Base-by-base conservation (phyloP, 1,284 basidiomycete genomes). In the Trichosporon asahii region DNA sequence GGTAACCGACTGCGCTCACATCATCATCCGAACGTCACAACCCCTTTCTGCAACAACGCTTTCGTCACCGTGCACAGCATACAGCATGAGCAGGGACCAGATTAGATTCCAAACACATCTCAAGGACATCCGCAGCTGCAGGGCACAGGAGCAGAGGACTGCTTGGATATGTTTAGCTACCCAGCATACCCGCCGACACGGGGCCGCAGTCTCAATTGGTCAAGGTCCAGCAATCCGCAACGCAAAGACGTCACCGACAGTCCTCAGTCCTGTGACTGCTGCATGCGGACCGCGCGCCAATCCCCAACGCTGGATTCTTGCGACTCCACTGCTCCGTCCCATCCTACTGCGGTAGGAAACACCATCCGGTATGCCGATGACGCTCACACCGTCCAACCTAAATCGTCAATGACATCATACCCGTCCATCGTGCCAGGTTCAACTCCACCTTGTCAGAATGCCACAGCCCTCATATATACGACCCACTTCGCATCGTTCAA, bases 321-420 rank as follows among this genome's bases (percentile, higher is more conserved):
- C 11, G 27, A n/a, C 57, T 61, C 27, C 57, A 61, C 27, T 25
- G 18, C 29, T 61, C 27, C 18, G 18, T n/a, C 57, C 25, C 57
- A 33, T 61, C 15, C 27, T n/a, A 11, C 27, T 61, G 57, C 57
- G 23, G 29, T 33, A 8, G 14, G 57, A 33, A 29, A 31, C 57
- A 61, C 57, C 57, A 61, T 61, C 57, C 57, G 57, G 57, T 31
- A 61, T 61, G 57, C 57, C 57, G 27, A 61, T 61, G 57, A 61
- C 57, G 57, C 57, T 61, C 57, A 33, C 57, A 33, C 57, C 15
- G 40, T n/a, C 29, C 29, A 61, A 61, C 57, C 29, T 61, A 33
- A 61, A 61, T 57, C 57, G 27, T n/a, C 27, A 31, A 61, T 61
- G 57, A 61, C 57, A 61, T 61, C 57, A 61, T 61, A 61, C 57